Percentiles rank a stretch among this genome's conserved stretches.
Evolutionary conservation across 768 basidiomycete species (phyloP).

Genomic region (Xerocomellus dryophilus): DNA sequence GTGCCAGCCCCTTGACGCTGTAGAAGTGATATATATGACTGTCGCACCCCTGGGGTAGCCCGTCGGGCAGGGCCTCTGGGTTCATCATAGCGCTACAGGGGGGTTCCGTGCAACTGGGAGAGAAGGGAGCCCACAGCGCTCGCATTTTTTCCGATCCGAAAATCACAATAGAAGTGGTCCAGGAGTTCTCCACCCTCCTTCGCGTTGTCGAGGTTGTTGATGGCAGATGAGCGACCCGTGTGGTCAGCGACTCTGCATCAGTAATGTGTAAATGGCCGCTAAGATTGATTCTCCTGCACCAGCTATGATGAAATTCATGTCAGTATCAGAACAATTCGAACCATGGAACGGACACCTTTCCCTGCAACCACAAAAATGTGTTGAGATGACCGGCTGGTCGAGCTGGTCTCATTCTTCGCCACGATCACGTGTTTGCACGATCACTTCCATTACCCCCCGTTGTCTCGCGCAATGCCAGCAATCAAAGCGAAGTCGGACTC

Average conservation of each 20-base stretch:
- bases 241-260: neutral
- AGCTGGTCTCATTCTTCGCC: no score
- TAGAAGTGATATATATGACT: neutral
- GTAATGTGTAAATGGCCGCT: neutral
- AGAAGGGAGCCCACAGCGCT: slow-evolving; percentile 17
- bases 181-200: neutral
- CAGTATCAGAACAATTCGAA: neutral
- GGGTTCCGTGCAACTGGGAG: slow-evolving; percentile 6
- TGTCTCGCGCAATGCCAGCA: neutral
- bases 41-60: slow-evolving; percentile 2
- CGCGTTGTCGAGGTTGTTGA: neutral
- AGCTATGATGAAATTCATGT: neutral
- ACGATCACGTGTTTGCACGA: no score
- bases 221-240: neutral
- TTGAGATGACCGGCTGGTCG: no score
- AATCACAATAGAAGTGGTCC: slow-evolving; percentile 26
- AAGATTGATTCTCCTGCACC: slow-evolving; percentile 1
- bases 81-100: neutral
- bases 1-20: slow-evolving; percentile 4
- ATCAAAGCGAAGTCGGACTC: neutral
- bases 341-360: slow-evolving; percentile 12
- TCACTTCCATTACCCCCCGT: no score
- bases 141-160: neutral
- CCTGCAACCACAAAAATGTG: slow-evolving; percentile 15
- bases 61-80: neutral